Percentiles rank a stretch among this genome's conserved stretches.
Evolutionary conservation across 2,329 filamentous ascomycete genomes (phyloP).

Genomic region (Byssochlamys sp.): DNA sequence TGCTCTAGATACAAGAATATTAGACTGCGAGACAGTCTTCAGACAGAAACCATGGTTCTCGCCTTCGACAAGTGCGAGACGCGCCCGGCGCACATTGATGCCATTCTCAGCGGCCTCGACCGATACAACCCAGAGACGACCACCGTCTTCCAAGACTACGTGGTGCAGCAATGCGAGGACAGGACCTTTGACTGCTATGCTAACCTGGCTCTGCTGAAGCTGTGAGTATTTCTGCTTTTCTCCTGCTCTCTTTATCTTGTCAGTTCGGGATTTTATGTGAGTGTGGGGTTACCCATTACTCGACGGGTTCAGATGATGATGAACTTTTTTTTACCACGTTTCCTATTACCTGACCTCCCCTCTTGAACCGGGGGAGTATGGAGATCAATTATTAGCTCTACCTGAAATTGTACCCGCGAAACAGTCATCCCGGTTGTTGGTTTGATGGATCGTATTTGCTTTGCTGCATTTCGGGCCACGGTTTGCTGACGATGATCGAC

Average conservation of each 20-base stretch:
- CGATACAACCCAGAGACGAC: conserved; percentile 98
- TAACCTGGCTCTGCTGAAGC: conserved; percentile 88
- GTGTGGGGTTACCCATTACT: neutral
- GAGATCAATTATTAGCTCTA: conserved; percentile 63
- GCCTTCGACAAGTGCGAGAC: conserved; percentile 81
- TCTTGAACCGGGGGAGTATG: conserved; percentile 44
- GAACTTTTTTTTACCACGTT: conserved; percentile 62
- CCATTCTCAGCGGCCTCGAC: conserved; percentile 92
- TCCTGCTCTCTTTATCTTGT: conserved; percentile 5
- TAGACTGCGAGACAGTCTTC: neutral
- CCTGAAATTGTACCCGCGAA: conserved; percentile 47
- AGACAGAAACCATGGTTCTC: conserved; percentile 19
- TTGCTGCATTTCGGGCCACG: neutral
- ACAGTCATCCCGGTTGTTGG: neutral
- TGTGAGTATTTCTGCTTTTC: conserved; percentile 51
- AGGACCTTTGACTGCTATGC: conserved; percentile 92
- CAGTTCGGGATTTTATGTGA: conserved; percentile 5
- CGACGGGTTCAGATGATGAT: conserved; percentile 57
- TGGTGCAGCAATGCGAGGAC: conserved; percentile 87
- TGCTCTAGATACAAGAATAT: conserved; percentile 1
- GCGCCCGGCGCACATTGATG: conserved; percentile 81
- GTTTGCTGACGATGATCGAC: neutral
- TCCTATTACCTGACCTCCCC: conserved; percentile 86
- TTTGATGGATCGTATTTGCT: too few relatives aligned
- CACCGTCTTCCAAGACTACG: conserved; percentile 83